Conservation (phyloP, 371 early-diverging fungal species). For the Mucor velutinosus region DNA sequence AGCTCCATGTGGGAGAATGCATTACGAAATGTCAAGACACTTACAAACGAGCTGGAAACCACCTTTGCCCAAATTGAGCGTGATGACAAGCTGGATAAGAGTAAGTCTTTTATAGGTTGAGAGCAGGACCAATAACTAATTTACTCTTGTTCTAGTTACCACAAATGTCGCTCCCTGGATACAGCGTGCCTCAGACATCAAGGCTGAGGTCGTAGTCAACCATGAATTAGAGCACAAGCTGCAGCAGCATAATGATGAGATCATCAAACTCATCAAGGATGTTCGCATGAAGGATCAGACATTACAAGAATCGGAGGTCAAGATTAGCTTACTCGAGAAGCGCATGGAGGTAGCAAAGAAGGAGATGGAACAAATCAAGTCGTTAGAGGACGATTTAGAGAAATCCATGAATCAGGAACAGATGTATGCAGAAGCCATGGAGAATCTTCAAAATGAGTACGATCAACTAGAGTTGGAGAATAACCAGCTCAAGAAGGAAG, state of each 20-base stretch:
- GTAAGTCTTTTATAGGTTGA: conserved; percentile 21
- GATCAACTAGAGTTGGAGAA: conserved; percentile 72
- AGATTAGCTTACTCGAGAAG: conserved; percentile 79
- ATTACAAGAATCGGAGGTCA: conserved; percentile 74
- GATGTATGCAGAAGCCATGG: conserved; percentile 75
- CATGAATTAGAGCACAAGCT: conserved; percentile 76
- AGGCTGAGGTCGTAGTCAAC: conserved; percentile 75
- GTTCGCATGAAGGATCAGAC: conserved; percentile 69
- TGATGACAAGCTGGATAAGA: conserved; percentile 51
- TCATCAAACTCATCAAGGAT: conserved; percentile 73
- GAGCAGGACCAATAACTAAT: background rate
- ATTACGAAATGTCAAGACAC: conserved; percentile 49
- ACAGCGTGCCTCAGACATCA: conserved; percentile 77
- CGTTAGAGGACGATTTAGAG: conserved; percentile 63
- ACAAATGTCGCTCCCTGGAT: conserved; percentile 76
- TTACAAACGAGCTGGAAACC: conserved; percentile 48
- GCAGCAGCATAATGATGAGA: conserved; percentile 78
- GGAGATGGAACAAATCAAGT: conserved; percentile 66
- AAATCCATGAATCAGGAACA: conserved; percentile 64
- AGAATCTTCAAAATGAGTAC: conserved; percentile 73
- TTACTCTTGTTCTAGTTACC: conserved; percentile 30
- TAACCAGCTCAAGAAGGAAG: conserved; percentile 55
- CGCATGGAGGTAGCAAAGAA: conserved; percentile 71
- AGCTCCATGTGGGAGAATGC: conserved; percentile 67
- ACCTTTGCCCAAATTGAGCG: conserved; percentile 48